Evolutionary conservation across 306 rosid species (phyloP).

Genomic region (Amphicarpaea edgeworthii): DNA sequence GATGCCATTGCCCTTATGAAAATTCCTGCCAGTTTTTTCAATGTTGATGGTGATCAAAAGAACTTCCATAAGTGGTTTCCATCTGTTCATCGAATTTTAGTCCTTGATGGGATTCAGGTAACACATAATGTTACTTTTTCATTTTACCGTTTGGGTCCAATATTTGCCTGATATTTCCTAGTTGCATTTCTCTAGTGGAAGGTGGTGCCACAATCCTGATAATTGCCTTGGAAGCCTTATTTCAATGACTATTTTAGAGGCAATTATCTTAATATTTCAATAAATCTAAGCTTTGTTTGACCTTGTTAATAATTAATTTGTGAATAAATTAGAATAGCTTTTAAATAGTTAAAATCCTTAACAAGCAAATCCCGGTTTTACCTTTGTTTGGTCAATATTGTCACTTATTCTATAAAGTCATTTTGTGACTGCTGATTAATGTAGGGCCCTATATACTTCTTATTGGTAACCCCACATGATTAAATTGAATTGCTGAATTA

Average conservation of each 20-base stretch:
- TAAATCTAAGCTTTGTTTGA: too few species aligned
- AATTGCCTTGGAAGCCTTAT: too few species aligned
- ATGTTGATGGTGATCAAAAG: conserved; percentile 51
- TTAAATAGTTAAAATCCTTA: too few species aligned
- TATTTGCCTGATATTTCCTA: conserved; percentile 28
- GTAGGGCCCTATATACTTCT: conserved; percentile 1
- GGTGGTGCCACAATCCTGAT: conserved; percentile 7
- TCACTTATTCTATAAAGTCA: background rate
- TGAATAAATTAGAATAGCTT: too few species aligned
- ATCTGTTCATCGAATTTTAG: conserved; percentile 72
- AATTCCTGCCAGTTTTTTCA: conserved; percentile 67
- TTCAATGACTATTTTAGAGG: too few species aligned
- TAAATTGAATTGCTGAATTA: background rate
- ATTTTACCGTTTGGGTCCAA: conserved; percentile 14
- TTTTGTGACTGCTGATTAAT: conserved; percentile 12
- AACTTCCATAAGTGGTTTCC: conserved; percentile 66
- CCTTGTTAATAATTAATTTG: too few species aligned
- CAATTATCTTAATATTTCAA: too few species aligned
- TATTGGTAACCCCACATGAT: background rate
- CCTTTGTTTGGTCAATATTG: conserved; percentile 9
- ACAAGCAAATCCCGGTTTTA: too few species aligned
- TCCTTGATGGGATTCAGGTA: conserved; percentile 94
- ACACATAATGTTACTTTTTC: conserved; percentile 30
- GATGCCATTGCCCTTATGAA: conserved; percentile 85
- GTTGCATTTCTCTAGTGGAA: background rate